Evolutionary conservation across 2,329 filamentous ascomycete species (phyloP), one percentile per base, ranked within the genome.

Genomic region (Mycosphaerella sp.): DNA sequence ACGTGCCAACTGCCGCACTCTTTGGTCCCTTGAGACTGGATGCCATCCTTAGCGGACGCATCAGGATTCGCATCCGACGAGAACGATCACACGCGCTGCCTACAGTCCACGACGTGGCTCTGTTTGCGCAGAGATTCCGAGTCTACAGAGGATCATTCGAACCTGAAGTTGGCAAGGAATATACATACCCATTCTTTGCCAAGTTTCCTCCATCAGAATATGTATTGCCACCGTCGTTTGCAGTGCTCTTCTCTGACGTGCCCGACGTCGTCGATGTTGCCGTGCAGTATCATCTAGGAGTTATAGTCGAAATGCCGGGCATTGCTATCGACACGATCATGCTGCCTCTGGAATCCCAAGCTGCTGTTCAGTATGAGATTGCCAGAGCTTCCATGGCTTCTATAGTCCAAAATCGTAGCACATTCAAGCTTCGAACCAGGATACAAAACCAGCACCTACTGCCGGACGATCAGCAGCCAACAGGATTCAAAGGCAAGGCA

Each of bases 401-500:
- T 6, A 25, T 56, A 14, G 45, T 41, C n/a, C 39, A 28, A 18
- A 49, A 41, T 14, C 45, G 28, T 5, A 42, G 37, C 5, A 47
- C 40, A 1, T 52, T 54, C 47, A 48, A 45, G 6, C 47, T 57
- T 6, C 46, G 36, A 21, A 45, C 46, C 4, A 53, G 25, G 7
- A 35, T 63, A 4, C 55, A 61, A 21, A 62, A 55, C 35, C 51
- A 59, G 16, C 34, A 56, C 13, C 50, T 63, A 2, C 52, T 62
- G 2, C 59, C 58, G 2, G 53, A 56, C 36, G 52, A 53, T 12
- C 32, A 56, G 16, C 57, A 59, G 5, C 59, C 59, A 6, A 39
- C 27, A 21, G 57, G 57, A 1, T 57, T 61, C 42, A 56, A 58
- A 28, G 46, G 57, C 43, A 62, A 59, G 30, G 52, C 59, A 10